Percentiles rank a stretch among this genome's conserved stretches.
Evolutionary conservation across 768 basidiomycete genomes (phyloP).

Genomic region (Trametes gibbosa): DNA sequence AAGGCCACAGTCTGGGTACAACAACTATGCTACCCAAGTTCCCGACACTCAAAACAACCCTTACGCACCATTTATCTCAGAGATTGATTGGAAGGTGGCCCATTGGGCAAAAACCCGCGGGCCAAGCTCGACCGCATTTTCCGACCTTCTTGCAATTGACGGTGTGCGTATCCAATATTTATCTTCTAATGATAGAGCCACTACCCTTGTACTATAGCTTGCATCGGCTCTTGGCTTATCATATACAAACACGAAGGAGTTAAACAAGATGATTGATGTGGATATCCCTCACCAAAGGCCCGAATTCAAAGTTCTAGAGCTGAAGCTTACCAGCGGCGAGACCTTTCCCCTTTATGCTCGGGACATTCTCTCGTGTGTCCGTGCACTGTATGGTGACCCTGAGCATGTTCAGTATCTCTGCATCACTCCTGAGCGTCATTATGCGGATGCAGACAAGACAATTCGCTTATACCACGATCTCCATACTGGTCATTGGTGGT

Average conservation of each 20-base stretch:
- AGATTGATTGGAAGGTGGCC: conserved; percentile 39
- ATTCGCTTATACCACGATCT: conserved; percentile 30
- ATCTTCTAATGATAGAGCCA: background rate
- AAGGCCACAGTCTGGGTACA: no score
- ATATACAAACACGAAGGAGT: conserved; percentile 26
- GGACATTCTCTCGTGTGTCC: conserved; percentile 36
- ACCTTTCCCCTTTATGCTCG: conserved; percentile 33
- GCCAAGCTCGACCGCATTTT: conserved; percentile 35
- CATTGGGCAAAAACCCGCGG: conserved; percentile 38
- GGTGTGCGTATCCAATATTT: conserved; percentile 28
- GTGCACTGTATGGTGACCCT: conserved; percentile 33
- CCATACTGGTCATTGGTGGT: conserved; percentile 59
- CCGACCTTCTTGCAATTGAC: conserved; percentile 37
- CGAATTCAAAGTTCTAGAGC: conserved; percentile 14
- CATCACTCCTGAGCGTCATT: conserved; percentile 37
- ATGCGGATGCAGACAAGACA: conserved; percentile 26
- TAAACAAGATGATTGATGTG: conserved; percentile 33
- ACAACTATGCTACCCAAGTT: no score
- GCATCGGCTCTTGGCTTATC: conserved; percentile 28
- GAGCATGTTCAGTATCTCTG: conserved; percentile 30
- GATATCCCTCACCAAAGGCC: background rate
- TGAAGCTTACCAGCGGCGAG: conserved; percentile 31
- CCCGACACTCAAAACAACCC: no score
- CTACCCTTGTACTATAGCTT: background rate
- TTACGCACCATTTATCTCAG: background rate